Base-by-base conservation (phyloP, 805 yeast genomes). In the Saccharomycopsis fibuligera region DNA sequence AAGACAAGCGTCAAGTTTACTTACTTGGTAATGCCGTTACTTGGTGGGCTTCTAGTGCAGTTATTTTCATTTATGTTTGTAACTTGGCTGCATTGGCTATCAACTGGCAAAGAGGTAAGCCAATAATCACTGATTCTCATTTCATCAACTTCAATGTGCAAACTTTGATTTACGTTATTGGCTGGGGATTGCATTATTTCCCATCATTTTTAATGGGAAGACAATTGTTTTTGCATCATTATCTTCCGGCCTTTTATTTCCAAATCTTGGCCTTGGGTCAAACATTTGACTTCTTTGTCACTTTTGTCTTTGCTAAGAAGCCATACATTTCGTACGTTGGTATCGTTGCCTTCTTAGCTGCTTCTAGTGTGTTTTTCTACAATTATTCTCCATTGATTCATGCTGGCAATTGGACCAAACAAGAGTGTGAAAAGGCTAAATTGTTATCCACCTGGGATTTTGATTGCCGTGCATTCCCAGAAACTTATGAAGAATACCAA, bases 151-250 rank as follows among this genome's bases (percentile, higher is more conserved):
- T 75, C 70, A 83, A 81, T 60, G 68, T 75, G 46, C 85, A 82
- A 58, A 74, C 75, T 25, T 66, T 81, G 49, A 76, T 77, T 29
- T 86, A 78, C 62, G 59, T 80, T 36, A 59, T 77, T 6, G 96
- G 91, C 10, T 93, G 96, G 93, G 74, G 79, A 17, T 75, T 88
- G 31, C 99, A 93, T 68, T 90, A 84, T 64, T 77, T 86, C 62
- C 96, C 96, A 54, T 90, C 89, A 73, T 90, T 78, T 69, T 72
- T 90, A 59, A 90, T 91, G 97, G 75, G 78, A 54, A 83, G 97
- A 70, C 97, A 90, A 68, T 83, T 86, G 63, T 90, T 91, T 70
- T 74, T 90, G 64, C 97, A 90, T 62, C 98, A 90, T 67, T 89
- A 89, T 62, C 70, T 93, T 56, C 98, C 99, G 31, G 87, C 98